Base-by-base conservation (phyloP, 129 eudicot species). In the Kitagawia praeruptora region DNA sequence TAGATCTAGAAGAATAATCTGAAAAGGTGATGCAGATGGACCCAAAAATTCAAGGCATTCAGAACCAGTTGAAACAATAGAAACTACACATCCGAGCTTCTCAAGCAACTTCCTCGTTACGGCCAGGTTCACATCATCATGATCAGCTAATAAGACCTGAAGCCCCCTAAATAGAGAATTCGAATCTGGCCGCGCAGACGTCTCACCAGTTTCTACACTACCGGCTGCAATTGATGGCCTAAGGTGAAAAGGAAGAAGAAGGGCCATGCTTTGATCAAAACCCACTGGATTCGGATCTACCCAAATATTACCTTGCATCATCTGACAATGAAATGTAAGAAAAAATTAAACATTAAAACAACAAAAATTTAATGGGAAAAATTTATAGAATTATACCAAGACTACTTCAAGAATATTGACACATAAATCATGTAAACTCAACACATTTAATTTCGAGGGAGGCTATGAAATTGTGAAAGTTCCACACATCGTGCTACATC, bases 121-220 rank as follows among this genome's bases (percentile, higher is more conserved):
- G 7, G 92, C 97, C 38, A 89, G 80, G 73, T 93, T 93, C 51
- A 81, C 72, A 56, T 89, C 86, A 63, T 93, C 97, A 45, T 85
- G 85, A 80, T 91, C 98, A 18, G 95, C 98, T 78, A 93, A 80
- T 3, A 93, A 89, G 70, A 93, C 90, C 81, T 86, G 87, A 41
- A 93, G 86, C 77, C 93, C 95, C 76, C 78, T 77, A 63, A 93
- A 87, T 3, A 84, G 75, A 31, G 97, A 82, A 85, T 85, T 87
- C 12, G 91, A 84, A 79, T 81, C 82, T 15, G 84, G 63, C 49
- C 46, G 83, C 27, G 82, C 89, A 21, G 88, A 86, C 1, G 98
- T 69, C 51, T 83, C 90, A 7, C 87, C 88, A 37, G 84, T 75
- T 77, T 87, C 93, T 1, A 89, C 79, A 5, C 83, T 42, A 70